Conservation (phyloP, 257 asterid genomes). For the Nyctanthes arbortristis region DNA sequence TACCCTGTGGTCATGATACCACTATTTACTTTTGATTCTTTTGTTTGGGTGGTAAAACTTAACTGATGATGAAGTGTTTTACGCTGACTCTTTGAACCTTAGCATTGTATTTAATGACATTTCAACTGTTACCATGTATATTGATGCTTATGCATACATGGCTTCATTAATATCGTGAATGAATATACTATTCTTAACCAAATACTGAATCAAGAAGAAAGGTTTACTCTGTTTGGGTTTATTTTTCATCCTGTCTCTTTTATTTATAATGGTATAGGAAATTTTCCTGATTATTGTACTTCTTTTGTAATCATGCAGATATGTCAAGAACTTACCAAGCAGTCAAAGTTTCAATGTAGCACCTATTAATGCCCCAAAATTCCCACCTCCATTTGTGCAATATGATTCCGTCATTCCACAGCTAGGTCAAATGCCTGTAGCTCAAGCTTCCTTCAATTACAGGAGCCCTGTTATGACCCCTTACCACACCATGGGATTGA, state of each 20-base stretch:
- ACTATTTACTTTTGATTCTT: slow-evolving; percentile 3
- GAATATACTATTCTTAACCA: too few species aligned
- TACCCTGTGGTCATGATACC: background rate
- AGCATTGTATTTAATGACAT: background rate
- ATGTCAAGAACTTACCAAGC: slow-evolving; percentile 61
- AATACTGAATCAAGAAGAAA: too few species aligned
- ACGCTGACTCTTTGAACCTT: background rate
- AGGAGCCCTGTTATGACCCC: slow-evolving; percentile 65
- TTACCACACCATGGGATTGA: slow-evolving; percentile 66
- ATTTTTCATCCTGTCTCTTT: too few species aligned
- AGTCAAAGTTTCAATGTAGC: slow-evolving; percentile 49
- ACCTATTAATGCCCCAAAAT: slow-evolving; percentile 53
- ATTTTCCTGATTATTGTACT: slow-evolving; percentile 3
- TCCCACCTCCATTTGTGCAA: slow-evolving; percentile 70
- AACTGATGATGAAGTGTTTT: background rate
- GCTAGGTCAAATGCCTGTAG: slow-evolving; percentile 58
- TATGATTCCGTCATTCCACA: slow-evolving; percentile 71
- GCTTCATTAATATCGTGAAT: background rate
- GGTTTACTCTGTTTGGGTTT: too few species aligned
- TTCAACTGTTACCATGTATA: background rate
- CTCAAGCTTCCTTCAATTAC: slow-evolving; percentile 66
- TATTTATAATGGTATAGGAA: slow-evolving; percentile 3
- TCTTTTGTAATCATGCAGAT: slow-evolving; percentile 52
- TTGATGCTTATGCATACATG: background rate
- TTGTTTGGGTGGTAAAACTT: background rate